These are phyloP conservation scores for Diaporthe humulicola DNA, from an alignment of 2,329 filamentous ascomycete genomes.

Conservation along the genomic window DNA sequence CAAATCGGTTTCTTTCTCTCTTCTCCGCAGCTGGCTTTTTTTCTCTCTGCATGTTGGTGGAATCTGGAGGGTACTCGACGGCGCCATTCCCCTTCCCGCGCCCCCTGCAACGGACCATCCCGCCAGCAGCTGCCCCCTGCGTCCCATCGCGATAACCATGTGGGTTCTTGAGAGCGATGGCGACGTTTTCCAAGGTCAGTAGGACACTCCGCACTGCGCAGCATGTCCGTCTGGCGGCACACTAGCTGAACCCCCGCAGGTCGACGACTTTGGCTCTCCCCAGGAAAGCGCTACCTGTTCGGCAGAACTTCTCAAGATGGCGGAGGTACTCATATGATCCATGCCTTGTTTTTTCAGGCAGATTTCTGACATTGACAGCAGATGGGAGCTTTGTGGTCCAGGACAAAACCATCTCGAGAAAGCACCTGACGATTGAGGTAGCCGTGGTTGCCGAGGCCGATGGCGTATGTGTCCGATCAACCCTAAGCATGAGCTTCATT, in stretches of 20 bases:
- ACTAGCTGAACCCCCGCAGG: constrained; percentile 55
- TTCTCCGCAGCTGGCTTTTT: not conserved
- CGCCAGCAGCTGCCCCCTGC: not conserved
- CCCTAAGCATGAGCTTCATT: not conserved
- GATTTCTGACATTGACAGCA: constrained; percentile 48
- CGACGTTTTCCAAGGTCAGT: constrained; percentile 63
- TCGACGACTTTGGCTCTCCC: constrained; percentile 85
- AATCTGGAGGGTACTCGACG: not conserved
- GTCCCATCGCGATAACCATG: constrained; percentile 63
- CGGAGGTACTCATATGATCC: constrained; percentile 47
- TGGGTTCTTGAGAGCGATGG: constrained; percentile 74
- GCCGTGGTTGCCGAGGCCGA: constrained; percentile 74
- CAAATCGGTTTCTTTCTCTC: not conserved
- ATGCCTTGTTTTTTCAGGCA: constrained; percentile 25
- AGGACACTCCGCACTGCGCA: not conserved
- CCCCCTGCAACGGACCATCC: not conserved
- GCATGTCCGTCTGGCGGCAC: not conserved
- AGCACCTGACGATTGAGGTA: constrained; percentile 86
- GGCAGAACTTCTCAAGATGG: constrained; percentile 81
- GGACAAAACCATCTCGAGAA: constrained; percentile 87
- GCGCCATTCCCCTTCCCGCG: not conserved
- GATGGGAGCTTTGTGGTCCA: constrained; percentile 78
- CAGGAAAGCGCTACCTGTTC: constrained; percentile 87
- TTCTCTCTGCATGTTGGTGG: not conserved
- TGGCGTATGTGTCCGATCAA: constrained; percentile 64